Conservation (phyloP, 2,329 filamentous ascomycete genomes). For the Aureobasidium sp. region DNA sequence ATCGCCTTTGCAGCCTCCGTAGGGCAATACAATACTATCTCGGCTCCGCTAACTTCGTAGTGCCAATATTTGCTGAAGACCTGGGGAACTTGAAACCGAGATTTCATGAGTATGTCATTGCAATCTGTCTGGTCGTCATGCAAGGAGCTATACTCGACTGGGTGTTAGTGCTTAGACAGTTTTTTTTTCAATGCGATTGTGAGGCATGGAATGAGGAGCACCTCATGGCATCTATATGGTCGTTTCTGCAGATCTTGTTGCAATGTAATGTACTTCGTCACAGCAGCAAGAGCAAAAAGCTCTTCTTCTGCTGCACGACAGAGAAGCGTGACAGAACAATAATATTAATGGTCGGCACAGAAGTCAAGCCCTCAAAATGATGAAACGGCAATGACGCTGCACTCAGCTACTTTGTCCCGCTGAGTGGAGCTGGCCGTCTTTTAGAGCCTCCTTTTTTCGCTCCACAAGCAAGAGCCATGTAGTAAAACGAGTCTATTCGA, state of each 20-base stretch:
- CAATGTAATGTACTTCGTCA: not conserved
- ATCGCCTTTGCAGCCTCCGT: not conserved
- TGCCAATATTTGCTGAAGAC: not conserved
- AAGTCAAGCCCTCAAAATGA: not conserved
- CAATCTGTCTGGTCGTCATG: not conserved
- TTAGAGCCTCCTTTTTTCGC: constrained; percentile 6
- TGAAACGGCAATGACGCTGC: constrained; percentile 15
- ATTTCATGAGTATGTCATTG: constrained; percentile 3
- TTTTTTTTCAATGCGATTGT: not conserved
- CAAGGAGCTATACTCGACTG: not conserved
- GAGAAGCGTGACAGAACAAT: not conserved
- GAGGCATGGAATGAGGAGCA: not conserved
- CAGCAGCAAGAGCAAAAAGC: not conserved
- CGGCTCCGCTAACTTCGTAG: not conserved
- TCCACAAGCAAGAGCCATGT: not conserved
- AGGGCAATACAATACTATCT: not conserved
- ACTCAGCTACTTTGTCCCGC: not conserved
- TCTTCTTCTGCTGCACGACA: not conserved
- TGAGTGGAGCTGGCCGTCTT: constrained; percentile 8
- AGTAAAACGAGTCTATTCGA: not conserved
- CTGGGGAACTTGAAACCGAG: not conserved
- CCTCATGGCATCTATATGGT: not conserved
- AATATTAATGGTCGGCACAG: not conserved
- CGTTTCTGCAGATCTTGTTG: not conserved
- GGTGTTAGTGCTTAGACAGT: not conserved